phyloP scores from a whole-genome alignment of 202 grass and related monocot species.

The Panicum hallii region DNA sequence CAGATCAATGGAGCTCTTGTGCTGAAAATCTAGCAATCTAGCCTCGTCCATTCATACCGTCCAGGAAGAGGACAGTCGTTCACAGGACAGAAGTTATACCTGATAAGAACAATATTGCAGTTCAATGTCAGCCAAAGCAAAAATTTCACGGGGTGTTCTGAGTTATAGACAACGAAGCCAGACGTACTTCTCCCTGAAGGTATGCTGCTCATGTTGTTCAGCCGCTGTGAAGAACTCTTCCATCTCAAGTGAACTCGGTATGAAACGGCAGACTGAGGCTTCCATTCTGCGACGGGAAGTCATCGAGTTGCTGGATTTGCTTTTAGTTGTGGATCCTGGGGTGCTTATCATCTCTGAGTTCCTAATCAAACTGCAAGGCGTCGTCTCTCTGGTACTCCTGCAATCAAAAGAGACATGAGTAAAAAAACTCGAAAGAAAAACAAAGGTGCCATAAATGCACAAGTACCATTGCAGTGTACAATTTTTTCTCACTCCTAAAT shows the following conservation, averaged over 20 bases:
- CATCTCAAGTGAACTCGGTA: constrained; percentile 82
- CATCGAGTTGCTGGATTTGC: constrained; percentile 47
- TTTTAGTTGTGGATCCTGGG: constrained; percentile 79
- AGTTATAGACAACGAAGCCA: not conserved
- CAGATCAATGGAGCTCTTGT: constrained; percentile 47
- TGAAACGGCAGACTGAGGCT: constrained; percentile 42
- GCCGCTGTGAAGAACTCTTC: constrained; percentile 88
- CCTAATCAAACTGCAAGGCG: constrained; percentile 89
- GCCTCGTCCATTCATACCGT: constrained; percentile 76
- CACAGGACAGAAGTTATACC: constrained; percentile 91
- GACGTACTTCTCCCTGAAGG: constrained; percentile 76
- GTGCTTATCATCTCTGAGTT: constrained; percentile 67
- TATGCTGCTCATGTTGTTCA: constrained; percentile 66
- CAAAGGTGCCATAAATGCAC: not conserved
- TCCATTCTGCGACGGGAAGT: constrained; percentile 42
- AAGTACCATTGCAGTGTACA: not conserved
- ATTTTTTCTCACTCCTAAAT: not conserved
- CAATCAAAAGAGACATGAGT: constrained; percentile 25
- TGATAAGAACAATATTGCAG: constrained; percentile 35
- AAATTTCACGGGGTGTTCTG: not conserved
- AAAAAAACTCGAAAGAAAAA: not conserved
- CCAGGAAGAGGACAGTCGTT: constrained; percentile 71
- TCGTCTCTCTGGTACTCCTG: constrained; percentile 89
- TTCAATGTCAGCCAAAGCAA: constrained; percentile 2
- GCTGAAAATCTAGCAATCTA: constrained; percentile 65